Base-by-base conservation (phyloP, 495 filamentous ascomycete species). In the Trichoderma erinaceum region DNA sequence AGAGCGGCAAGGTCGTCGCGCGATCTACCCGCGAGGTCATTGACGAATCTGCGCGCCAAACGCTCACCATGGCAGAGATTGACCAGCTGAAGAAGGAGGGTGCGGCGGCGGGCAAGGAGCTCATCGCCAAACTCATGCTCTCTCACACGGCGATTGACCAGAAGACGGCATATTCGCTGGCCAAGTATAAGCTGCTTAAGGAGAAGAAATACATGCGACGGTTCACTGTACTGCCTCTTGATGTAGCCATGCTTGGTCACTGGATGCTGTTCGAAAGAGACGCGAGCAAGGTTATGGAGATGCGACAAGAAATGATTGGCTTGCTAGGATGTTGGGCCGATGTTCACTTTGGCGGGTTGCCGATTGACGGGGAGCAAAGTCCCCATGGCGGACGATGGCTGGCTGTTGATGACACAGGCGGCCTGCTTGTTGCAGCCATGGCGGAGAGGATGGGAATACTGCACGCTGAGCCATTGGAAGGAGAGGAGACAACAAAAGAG, bases 141-240 rank as follows among this genome's bases (percentile, higher is more conserved):
- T 92, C 90, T 16, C 95, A 99, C 78, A 85, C 87, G 4, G 90
- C 89, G 0, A 79, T 98, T 35, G 92, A 96, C 69, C 89, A 99
- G 80, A 99, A 98, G 81, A 97, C 95, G 0, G 85, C 89, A 2
- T 99, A 96, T 76, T 92, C 91, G 7, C 79, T 97, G 23, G 92
- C 93, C 27, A 99, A 99, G 75, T 99, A 99, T 74, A 96, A 92
- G 63, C 80, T 98, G 18, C 85, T 95, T 25, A 99, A 99, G 81
- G 88, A 89, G 50, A 94, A 88, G 75, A 99, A 99, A 79, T 98
- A 96, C 73, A 84, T 97, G 69, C 86, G 88, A 69, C 81, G 92
- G 23, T 97, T 99, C 70, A 93, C 89, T 0, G 84, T 93, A 0
- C 78, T 94, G 32, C 93, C 92, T 0, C 72, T 98, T 73, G 93